Percentiles rank a stretch among this genome's conserved stretches.
These are phyloP conservation scores for Pterocarpus macrocarpus DNA, from an alignment of 306 rosid genomes.

Conservation along the genomic window DNA sequence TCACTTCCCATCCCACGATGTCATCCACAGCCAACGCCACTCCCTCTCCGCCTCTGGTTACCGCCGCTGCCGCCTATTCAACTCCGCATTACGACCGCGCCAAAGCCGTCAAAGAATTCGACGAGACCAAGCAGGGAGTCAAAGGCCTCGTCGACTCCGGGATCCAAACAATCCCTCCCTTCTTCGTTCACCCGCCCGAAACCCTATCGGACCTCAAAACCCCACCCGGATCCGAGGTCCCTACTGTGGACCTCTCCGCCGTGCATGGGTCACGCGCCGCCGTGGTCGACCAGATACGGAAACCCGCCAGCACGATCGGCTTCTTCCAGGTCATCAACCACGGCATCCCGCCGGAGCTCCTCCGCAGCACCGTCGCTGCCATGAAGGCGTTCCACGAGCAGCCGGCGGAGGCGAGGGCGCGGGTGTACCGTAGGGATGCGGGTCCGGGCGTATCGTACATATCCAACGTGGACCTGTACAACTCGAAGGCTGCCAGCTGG, in stretches of 20 bases:
- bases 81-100: conserved; percentile 49
- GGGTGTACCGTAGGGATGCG: conserved; percentile 54
- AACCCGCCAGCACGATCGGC: conserved; percentile 63
- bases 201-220: conserved; percentile 47
- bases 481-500: conserved; percentile 75
- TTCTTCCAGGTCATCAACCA: conserved; percentile 74
- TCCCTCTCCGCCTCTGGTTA: conserved; percentile 9
- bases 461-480: conserved; percentile 61
- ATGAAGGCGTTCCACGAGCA: conserved; percentile 65
- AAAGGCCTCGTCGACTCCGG: conserved; percentile 76
- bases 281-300: conserved; percentile 47
- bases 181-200: conserved; percentile 73
- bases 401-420: conserved; percentile 55
- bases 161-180: conserved; percentile 56
- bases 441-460: conserved; percentile 50
- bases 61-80: not conserved
- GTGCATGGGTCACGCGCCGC: conserved; percentile 26
- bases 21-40: too few species aligned
- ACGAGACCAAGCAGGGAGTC: conserved; percentile 71
- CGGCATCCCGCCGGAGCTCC: conserved; percentile 48
- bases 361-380: conserved; percentile 48
- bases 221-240: conserved; percentile 41
- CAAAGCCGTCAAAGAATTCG: conserved; percentile 63
- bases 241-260: conserved; percentile 62
- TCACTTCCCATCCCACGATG: too few species aligned